Evolutionary conservation across 306 rosid species (phyloP).

Genomic region (Malus orientalis): DNA sequence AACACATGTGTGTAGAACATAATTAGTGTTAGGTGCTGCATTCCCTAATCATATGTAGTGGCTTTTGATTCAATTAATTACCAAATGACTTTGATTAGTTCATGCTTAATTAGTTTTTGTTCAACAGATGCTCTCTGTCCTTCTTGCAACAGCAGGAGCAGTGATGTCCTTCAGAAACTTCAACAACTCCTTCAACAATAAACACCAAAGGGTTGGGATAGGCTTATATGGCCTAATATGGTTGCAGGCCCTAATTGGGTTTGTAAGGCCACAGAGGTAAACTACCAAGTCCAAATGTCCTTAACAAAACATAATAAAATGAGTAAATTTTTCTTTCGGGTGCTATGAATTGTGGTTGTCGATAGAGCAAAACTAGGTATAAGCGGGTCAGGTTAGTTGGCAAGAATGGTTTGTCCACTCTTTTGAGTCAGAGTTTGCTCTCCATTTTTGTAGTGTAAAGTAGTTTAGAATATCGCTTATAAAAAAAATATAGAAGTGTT

Average conservation of each 20-base stretch:
- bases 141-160: conserved; percentile 76
- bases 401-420: no score
- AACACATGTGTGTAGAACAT: conserved; percentile 28
- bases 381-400: no score
- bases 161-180: conserved; percentile 78
- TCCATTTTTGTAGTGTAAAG: no score
- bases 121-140: conserved; percentile 51
- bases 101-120: conserved; percentile 6
- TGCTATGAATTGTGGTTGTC: background rate
- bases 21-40: conserved; percentile 26
- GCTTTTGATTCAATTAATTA: background rate
- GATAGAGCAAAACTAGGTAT: background rate
- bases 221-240: conserved; percentile 70
- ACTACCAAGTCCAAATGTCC: background rate
- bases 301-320: background rate
- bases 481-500: no score
- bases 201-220: conserved; percentile 82
- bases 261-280: conserved; percentile 65
- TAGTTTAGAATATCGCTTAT: no score
- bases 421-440: no score
- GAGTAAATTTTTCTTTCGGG: background rate
- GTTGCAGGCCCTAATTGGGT: conserved; percentile 62
- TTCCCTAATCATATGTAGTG: background rate
- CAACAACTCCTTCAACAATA: conserved; percentile 77
- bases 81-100: background rate